Evolutionary conservation across 2,329 filamentous ascomycete species (phyloP).

Genomic region (Sordariomycetes sp.): DNA sequence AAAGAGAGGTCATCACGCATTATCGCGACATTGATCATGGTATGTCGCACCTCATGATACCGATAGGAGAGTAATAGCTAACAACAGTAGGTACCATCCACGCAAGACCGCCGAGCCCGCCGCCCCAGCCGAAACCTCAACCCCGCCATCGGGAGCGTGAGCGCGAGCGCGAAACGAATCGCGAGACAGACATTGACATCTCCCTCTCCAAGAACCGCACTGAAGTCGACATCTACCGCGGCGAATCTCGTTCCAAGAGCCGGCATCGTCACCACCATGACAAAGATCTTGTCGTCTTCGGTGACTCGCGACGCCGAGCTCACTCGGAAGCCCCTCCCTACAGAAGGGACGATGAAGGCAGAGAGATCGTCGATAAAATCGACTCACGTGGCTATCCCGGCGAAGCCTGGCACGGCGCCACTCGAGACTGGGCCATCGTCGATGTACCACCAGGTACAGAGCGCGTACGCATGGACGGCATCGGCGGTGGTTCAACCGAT

Average conservation of each 20-base stretch:
- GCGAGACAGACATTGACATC: conserved; percentile 54
- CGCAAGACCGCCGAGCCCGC: conserved; percentile 32
- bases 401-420: conserved; percentile 66
- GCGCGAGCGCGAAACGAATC: conserved; percentile 32
- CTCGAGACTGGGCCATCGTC: conserved; percentile 70
- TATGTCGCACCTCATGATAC: conserved; percentile 27
- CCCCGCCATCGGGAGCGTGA: too few relatives aligned
- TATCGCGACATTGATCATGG: conserved; percentile 83
- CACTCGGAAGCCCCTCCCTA: conserved; percentile 38
- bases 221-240: conserved; percentile 45
- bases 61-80: conserved; percentile 1
- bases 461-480: conserved; percentile 72
- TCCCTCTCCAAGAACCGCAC: conserved; percentile 43
- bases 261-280: conserved; percentile 36
- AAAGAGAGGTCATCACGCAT: conserved; percentile 83
- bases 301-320: conserved; percentile 41
- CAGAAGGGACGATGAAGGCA: conserved; percentile 50
- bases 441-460: conserved; percentile 80
- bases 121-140: conserved; percentile 39
- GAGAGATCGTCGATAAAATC: conserved; percentile 48
- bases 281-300: conserved; percentile 59
- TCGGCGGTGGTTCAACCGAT: conserved; percentile 65
- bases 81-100: conserved; percentile 33
- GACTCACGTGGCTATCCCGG: conserved; percentile 56
- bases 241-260: conserved; percentile 24